Evolutionary conservation across 83 land plant genomes (phyloP), one percentile per base, ranked within the genome.

Genomic region (Picea engelmannii): DNA sequence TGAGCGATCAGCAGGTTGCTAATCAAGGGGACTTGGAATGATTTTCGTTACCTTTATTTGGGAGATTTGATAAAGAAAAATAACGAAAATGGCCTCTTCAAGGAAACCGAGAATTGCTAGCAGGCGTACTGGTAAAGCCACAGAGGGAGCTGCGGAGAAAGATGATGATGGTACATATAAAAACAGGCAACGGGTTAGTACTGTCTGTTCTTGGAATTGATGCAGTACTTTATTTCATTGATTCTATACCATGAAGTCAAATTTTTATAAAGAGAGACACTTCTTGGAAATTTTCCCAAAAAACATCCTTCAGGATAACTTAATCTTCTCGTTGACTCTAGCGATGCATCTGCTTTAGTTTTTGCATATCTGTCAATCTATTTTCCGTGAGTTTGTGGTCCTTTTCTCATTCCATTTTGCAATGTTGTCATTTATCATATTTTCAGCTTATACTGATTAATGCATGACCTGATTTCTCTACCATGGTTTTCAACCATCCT

Each of bases 101-200:
- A 71, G 76, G 76, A 71, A 71, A 35, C 76, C 76, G 9, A 44
- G 76, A 71, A 31, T 71, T 35, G 8, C 76, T 71, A 71, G 76
- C n/a, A 71, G 18, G 21, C 76, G 55, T 23, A 40, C 76, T 71
- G 76, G 55, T 18, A 70, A 70, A 70, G 74, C 74, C 74, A 40
- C 49, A 70, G 74, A 70, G 18, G 24, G n/a, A 21, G 55, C 55
- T 5, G 24, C 49, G 15, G 58, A 52, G 13, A 42, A 20, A 20
- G 55, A 71, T 71, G 55, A 71, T 44, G 55, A 49, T 44, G 24
- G 76, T 49, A 71, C 76, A 71, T 42, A 71, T 71, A 71, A 71
- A 44, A 71, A 71, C 18, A 44, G 76, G 52, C 76, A 71, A 71
- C 76, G 55, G 24, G 24, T 71, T 44, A 71, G 55, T 71, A 42